Conservation (phyloP, 768 basidiomycete genomes). For the Kwoniella heveanensis region DNA sequence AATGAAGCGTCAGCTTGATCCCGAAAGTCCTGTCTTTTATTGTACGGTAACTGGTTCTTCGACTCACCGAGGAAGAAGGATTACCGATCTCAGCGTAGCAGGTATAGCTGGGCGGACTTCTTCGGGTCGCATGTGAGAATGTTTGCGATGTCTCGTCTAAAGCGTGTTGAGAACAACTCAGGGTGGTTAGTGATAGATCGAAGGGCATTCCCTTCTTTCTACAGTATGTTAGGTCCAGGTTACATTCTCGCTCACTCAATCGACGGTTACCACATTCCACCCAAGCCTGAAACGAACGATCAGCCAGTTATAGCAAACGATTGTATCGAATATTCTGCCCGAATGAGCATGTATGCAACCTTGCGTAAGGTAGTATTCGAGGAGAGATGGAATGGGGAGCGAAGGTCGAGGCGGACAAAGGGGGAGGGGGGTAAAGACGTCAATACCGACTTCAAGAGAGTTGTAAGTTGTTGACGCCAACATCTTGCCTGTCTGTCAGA, state of each 20-base stretch:
- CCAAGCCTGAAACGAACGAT: conserved; percentile 6
- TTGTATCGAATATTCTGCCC: no score
- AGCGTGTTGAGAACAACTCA: no score
- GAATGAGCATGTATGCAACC: no score
- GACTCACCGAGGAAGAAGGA: conserved; percentile 2
- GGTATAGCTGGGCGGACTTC: conserved; percentile 6
- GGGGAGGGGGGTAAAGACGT: not conserved
- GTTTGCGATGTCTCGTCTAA: conserved; percentile 4
- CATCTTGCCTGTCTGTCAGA: conserved; percentile 1
- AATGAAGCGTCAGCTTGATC: no score
- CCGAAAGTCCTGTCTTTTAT: no score
- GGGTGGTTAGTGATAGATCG: not conserved
- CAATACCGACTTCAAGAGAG: conserved; percentile 12
- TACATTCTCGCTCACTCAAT: conserved; percentile 10
- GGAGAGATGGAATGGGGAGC: no score
- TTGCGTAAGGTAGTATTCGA: no score
- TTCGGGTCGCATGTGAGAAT: not conserved
- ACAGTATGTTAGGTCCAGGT: not conserved
- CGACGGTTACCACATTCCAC: conserved; percentile 6
- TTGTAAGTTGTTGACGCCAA: not conserved
- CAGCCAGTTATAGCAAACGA: conserved; percentile 3
- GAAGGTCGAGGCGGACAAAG: no score
- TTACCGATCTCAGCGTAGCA: conserved; percentile 3
- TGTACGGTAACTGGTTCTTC: no score
- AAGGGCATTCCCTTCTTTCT: no score